Base-by-base conservation (phyloP, 2,329 filamentous ascomycete species). In the Arthroderma uncinatum region DNA sequence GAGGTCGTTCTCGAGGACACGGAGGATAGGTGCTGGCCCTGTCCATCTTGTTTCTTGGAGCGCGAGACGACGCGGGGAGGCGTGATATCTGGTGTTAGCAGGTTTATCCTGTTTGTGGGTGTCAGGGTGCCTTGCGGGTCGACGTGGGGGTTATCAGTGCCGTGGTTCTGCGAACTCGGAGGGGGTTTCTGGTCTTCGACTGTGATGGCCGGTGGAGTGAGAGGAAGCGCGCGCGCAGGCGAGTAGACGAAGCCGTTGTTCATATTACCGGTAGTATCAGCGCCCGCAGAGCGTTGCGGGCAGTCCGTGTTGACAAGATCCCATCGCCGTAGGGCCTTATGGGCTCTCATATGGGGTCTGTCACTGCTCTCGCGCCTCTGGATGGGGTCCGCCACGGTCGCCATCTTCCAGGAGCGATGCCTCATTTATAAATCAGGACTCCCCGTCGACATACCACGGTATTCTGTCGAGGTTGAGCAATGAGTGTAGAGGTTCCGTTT, bases 61-160 rank as follows among this genome's bases (percentile, higher is more conserved):
- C 58, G 71, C 69, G 59, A 57, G 33, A 57, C 19, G 19, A 53
- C 42, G 21, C 82, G 79, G 36, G 86, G 86, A 55, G 86, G 87
- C 14, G 86, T 90, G 48, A 86, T 80, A 70, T 89, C 86, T 34
- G 86, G 87, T 2, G 86, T 90, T 33, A 85, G 86, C 14, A 84
- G 84, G 64, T 82, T 87, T 65, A 79, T 78, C 62, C 84, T 81
- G 62, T 82, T 81, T 28, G 82, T 78, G 53, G 84, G 83, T 4
- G 84, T 87, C 56, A 75, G 74, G 37, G 63, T 64, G 30, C 63
- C 63, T 21, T 63, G 58, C 4, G 37, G 40, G 25, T 61, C 47
- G 14, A 37, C 16, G 7, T 12, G 53, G 28, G 34, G 30, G 6
- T 34, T 47, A 39, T 58, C 54, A 8, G 63, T 64, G 30, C 57